These are phyloP conservation scores for Lignosus rhinocerotis DNA, from an alignment of 1,284 basidiomycete species.

Conservation along the genomic window DNA sequence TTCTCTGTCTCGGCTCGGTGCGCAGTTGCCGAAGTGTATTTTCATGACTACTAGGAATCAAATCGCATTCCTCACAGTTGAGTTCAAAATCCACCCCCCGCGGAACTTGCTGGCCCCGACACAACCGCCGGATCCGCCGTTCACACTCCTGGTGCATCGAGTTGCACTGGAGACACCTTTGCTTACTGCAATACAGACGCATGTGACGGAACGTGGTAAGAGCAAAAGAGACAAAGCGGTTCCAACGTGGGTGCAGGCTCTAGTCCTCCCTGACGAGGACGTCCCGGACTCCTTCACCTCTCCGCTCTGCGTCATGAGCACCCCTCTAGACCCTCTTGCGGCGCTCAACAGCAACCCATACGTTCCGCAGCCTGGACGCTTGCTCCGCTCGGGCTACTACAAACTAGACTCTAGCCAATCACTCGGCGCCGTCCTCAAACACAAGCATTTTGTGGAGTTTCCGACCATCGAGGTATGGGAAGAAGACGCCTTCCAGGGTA, in stretches of 20 bases:
- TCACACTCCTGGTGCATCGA: slow-evolving; percentile 60
- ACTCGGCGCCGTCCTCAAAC: slow-evolving; percentile 50
- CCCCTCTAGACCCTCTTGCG: slow-evolving; percentile 40
- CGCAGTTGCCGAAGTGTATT: slow-evolving; percentile 10
- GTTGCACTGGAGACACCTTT: slow-evolving; percentile 55
- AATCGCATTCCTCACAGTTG: slow-evolving; percentile 70
- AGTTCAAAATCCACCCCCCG: slow-evolving; percentile 64
- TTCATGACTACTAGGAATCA: slow-evolving; percentile 48
- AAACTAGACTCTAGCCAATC: slow-evolving; percentile 52
- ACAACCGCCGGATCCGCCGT: slow-evolving; percentile 39
- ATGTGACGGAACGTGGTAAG: slow-evolving; percentile 41
- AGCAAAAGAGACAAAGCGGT: slow-evolving; percentile 45
- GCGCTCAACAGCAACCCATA: slow-evolving; percentile 26
- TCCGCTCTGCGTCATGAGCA: slow-evolving; percentile 62
- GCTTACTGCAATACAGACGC: slow-evolving; percentile 47
- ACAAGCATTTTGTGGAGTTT: slow-evolving; percentile 77
- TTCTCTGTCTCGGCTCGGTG: slow-evolving; percentile 12
- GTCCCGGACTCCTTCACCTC: slow-evolving; percentile 53
- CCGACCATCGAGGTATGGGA: slow-evolving; percentile 78
- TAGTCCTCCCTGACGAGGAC: slow-evolving; percentile 54
- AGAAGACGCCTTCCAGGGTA: slow-evolving; percentile 55
- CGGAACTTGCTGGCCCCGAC: slow-evolving; percentile 42
- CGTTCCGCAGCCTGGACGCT: slow-evolving; percentile 30
- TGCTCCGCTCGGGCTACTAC: slow-evolving; percentile 47
- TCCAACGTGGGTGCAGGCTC: slow-evolving; percentile 54